Base-by-base conservation (phyloP, 306 rosid genomes). In the Ormosia emarginata region DNA sequence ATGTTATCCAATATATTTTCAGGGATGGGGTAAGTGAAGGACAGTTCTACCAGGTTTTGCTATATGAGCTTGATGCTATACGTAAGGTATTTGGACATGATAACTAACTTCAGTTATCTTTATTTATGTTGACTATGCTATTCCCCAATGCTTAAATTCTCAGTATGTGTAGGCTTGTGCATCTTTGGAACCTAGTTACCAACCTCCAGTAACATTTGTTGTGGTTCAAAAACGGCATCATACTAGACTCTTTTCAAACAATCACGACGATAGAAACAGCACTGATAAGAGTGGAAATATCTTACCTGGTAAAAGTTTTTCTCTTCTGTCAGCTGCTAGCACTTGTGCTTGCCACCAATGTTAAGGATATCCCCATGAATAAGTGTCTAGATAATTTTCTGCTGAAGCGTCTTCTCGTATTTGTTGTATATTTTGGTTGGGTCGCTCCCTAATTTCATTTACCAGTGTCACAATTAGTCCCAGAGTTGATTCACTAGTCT, bases 211-310 rank as follows among this genome's bases (percentile, higher is more conserved):
- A 32, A 94, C 97, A 36, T 94, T 94, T 82, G 91, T 94, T 5
- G 91, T 94, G 8, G 98, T 94, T 47, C 98, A 94, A 87, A 94
- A 94, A 81, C 89, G 98, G 56, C 94, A 94, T 67, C 98, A 94
- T 65, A 94, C 98, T 3, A 92, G 97, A 63, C 83, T 94, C 52
- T 94, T 94, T 59, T 78, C 98, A 40, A 90, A 84, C 84, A 92
- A 91, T 67, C 91, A 94, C 41, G 79, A 90, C 55, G 98, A 92
- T 84, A 34, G 75, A 44, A 87, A 81, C 58, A 75, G 90, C 83
- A 80, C 83, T 39, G 97, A 92, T 77, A 86, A 53, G 79, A 92
- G 97, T 77, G 97, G 97, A 53, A 92, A 92, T 76, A 89, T 92
- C 68, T 86, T 92, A 62, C 97, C 97, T 33, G 97, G 94, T 92